A percentile compares a stretch with the other conserved stretches of the same genome.
Evolutionary conservation across 1,139 yeast genomes (phyloP).

Genomic region (Sugiyamaella neomexicana): DNA sequence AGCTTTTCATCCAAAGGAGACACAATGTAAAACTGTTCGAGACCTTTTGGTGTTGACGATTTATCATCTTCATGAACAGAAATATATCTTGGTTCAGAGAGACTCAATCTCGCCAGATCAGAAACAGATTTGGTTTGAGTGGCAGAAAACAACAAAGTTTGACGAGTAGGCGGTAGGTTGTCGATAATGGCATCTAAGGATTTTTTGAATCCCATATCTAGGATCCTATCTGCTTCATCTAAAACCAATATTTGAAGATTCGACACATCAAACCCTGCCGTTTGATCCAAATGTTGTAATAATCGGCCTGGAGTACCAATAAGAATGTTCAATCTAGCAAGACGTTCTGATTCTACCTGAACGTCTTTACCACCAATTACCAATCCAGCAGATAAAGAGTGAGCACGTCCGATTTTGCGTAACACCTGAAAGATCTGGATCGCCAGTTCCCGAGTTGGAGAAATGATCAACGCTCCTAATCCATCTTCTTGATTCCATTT

Average conservation of each 20-base stretch:
- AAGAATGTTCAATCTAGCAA: constrained; percentile 77
- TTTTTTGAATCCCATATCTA: constrained; percentile 94
- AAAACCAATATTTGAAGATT: constrained; percentile 80
- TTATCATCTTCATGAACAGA: constrained; percentile 52
- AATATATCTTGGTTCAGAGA: constrained; percentile 72
- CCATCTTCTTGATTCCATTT: constrained; percentile 90
- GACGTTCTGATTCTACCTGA: constrained; percentile 80
- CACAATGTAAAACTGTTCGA: constrained; percentile 78
- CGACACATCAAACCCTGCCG: constrained; percentile 77
- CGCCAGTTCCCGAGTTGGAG: constrained; percentile 94
- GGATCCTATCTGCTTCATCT: constrained; percentile 95
- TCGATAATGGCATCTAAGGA: constrained; percentile 83
- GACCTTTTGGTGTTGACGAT: constrained; percentile 72
- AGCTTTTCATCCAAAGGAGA: constrained; percentile 77
- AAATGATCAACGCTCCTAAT: constrained; percentile 83
- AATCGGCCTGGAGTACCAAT: constrained; percentile 97
- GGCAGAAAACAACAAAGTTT: constrained; percentile 87
- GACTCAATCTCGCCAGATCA: constrained; percentile 85
- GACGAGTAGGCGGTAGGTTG: constrained; percentile 77
- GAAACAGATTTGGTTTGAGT: constrained; percentile 87
- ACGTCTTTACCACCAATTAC: constrained; percentile 98
- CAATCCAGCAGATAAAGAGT: constrained; percentile 85
- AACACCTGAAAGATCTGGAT: constrained; percentile 91
- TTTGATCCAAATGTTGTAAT: constrained; percentile 92
- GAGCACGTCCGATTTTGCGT: constrained; percentile 76